phyloP scores from a whole-genome alignment of 208 protist genomes.

The Trichomonas gallinae region DNA sequence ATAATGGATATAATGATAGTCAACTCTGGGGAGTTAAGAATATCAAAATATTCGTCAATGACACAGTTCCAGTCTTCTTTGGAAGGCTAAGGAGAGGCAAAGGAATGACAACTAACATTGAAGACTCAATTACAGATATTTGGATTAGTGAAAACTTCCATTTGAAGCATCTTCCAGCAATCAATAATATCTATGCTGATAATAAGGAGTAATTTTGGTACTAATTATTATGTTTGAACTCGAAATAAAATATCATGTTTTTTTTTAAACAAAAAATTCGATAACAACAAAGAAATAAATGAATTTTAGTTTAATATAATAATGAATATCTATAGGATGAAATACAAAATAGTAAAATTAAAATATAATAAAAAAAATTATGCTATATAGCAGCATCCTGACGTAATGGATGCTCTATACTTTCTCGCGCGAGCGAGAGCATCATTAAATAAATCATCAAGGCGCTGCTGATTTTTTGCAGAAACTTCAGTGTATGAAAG shows the following conservation, averaged over 20 bases:
- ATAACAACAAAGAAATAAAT: too few species aligned
- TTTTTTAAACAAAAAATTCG: too few species aligned
- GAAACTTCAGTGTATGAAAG: not conserved
- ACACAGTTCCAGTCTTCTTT: not conserved
- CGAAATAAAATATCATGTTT: too few species aligned
- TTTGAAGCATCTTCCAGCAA: not conserved
- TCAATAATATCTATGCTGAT: not conserved
- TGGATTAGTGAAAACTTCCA: not conserved
- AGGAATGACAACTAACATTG: not conserved
- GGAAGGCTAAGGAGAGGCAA: not conserved
- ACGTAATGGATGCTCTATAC: not conserved
- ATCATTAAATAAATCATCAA: not conserved
- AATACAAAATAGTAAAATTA: too few species aligned
- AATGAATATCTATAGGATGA: too few species aligned
- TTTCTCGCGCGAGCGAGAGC: not conserved
- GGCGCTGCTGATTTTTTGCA: not conserved
- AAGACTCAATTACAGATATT: not conserved
- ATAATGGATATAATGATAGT: not conserved
- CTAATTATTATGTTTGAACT: not conserved
- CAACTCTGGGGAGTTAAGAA: not conserved
- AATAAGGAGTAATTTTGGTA: not conserved
- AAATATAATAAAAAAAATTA: not conserved
- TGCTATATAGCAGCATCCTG: not conserved
- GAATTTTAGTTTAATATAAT: too few species aligned
- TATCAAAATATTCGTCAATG: not conserved